A percentile compares a stretch with the other conserved stretches of the same genome.
Conservation (phyloP, 2,329 filamentous ascomycete species). For the Fusarium chlamydosporum region DNA sequence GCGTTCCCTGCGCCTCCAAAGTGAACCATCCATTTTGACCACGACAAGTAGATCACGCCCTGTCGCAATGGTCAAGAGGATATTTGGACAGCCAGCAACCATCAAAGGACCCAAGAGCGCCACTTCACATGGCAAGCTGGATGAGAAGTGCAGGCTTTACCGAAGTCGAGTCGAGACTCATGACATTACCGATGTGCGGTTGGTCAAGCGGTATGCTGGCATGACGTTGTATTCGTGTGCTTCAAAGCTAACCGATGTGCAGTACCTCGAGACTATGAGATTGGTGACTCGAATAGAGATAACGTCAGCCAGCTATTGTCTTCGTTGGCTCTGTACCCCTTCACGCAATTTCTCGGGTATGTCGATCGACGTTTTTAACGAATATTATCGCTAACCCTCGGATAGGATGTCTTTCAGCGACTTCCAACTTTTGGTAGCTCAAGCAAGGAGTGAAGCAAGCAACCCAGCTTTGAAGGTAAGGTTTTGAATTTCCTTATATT, state of each 20-base stretch:
- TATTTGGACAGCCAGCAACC: constrained; percentile 74
- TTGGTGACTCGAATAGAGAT: constrained; percentile 67
- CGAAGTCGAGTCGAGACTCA: constrained; percentile 75
- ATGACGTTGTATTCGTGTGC: not conserved
- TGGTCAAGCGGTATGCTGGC: constrained; percentile 74
- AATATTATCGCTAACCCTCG: constrained; percentile 13
- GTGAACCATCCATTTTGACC: constrained; percentile 21
- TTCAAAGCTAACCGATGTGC: constrained; percentile 11
- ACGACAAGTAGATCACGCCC: constrained; percentile 68
- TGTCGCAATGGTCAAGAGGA: constrained; percentile 75
- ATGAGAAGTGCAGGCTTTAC: constrained; percentile 75
- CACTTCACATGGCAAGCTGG: constrained; percentile 70
- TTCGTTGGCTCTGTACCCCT: constrained; percentile 70
- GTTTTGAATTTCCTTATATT: constrained; percentile 1
- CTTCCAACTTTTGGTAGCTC: constrained; percentile 69
- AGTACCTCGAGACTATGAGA: constrained; percentile 67
- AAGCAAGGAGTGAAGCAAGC: constrained; percentile 67
- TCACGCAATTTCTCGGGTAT: constrained; percentile 65
- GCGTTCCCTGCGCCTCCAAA: not conserved
- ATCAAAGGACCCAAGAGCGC: constrained; percentile 75
- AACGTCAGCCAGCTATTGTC: constrained; percentile 69
- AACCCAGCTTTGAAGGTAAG: constrained; percentile 69
- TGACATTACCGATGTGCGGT: constrained; percentile 76
- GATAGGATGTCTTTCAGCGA: constrained; percentile 70
- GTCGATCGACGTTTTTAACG: constrained; percentile 37